These are phyloP conservation scores for Penicillium samsonianum DNA, from an alignment of 495 filamentous ascomycete genomes.

Conservation along the genomic window DNA sequence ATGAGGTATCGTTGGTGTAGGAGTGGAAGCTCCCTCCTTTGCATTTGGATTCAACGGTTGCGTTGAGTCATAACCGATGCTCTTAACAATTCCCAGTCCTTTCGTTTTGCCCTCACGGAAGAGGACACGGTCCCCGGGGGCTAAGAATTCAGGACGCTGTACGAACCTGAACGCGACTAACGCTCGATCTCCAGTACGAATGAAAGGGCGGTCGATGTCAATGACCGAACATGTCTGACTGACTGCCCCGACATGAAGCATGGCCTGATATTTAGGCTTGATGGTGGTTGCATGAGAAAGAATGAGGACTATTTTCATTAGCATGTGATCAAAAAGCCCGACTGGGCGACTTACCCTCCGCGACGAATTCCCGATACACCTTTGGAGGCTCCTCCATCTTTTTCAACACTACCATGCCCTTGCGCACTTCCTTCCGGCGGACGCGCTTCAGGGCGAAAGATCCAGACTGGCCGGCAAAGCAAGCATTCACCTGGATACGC, in stretches of 20 bases:
- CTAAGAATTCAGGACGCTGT: conserved; percentile 92
- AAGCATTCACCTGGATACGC: conserved; percentile 84
- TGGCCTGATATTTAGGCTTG: conserved; percentile 95
- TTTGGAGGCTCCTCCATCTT: conserved; percentile 75
- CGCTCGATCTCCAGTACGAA: conserved; percentile 90
- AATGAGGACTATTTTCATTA: conserved; percentile 69
- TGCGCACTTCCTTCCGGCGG: conserved; percentile 88
- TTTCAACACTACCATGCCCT: conserved; percentile 96
- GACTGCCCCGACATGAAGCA: conserved; percentile 95
- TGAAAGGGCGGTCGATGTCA: conserved; percentile 94
- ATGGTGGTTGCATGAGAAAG: conserved; percentile 98
- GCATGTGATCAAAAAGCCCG: not conserved
- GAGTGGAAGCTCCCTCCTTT: conserved; percentile 5
- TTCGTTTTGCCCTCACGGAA: conserved; percentile 96
- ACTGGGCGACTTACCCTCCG: conserved; percentile 63
- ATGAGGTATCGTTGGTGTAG: conserved; percentile 14
- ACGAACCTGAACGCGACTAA: conserved; percentile 92
- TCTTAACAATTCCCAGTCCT: conserved; percentile 91
- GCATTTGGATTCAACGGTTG: conserved; percentile 53
- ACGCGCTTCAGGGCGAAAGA: conserved; percentile 88
- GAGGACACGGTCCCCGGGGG: conserved; percentile 81
- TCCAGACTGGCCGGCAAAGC: conserved; percentile 88
- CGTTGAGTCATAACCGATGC: conserved; percentile 77
- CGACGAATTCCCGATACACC: conserved; percentile 89
- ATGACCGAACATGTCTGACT: conserved; percentile 97